phyloP scores from a whole-genome alignment of 1,284 basidiomycete genomes.

The Takashimella tepidaria region DNA sequence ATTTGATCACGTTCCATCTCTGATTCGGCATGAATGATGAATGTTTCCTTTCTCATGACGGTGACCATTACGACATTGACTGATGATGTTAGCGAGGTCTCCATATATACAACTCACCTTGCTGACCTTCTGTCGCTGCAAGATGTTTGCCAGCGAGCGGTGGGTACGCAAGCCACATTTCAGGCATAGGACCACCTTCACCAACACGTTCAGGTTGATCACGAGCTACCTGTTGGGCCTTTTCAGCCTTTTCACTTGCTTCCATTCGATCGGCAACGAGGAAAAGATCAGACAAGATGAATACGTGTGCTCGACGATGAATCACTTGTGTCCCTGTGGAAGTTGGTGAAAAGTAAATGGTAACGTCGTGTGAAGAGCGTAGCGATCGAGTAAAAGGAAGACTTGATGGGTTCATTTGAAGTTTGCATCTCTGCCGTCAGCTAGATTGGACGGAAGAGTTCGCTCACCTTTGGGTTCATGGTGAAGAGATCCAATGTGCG shows the following conservation, averaged over 20 bases:
- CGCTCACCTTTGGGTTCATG: slow-evolving; percentile 81
- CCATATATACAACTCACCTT: slow-evolving; percentile 34
- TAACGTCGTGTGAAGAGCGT: slow-evolving; percentile 67
- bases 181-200: slow-evolving; percentile 56
- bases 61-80: slow-evolving; percentile 69
- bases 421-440: slow-evolving; percentile 65
- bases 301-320: slow-evolving; percentile 74
- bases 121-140: slow-evolving; percentile 59
- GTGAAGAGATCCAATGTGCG: slow-evolving; percentile 89
- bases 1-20: slow-evolving; percentile 61
- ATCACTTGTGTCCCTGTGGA: slow-evolving; percentile 67
- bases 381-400: slow-evolving; percentile 77
- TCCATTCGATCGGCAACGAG: slow-evolving; percentile 79
- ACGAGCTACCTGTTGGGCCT: slow-evolving; percentile 38
- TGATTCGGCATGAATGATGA: slow-evolving; percentile 65
- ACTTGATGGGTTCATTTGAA: slow-evolving; percentile 80
- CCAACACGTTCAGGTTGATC: slow-evolving; percentile 45
- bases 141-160: slow-evolving; percentile 93
- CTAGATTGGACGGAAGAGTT: neutral
- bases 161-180: slow-evolving; percentile 93
- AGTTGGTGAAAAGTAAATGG: slow-evolving; percentile 71
- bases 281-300: slow-evolving; percentile 88
- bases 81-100: slow-evolving; percentile 31
- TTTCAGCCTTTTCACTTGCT: slow-evolving; percentile 55
- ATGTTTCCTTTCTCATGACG: slow-evolving; percentile 83